Base-by-base conservation (phyloP, 495 filamentous ascomycete species). In the Diplogelasinospora grovesii region DNA sequence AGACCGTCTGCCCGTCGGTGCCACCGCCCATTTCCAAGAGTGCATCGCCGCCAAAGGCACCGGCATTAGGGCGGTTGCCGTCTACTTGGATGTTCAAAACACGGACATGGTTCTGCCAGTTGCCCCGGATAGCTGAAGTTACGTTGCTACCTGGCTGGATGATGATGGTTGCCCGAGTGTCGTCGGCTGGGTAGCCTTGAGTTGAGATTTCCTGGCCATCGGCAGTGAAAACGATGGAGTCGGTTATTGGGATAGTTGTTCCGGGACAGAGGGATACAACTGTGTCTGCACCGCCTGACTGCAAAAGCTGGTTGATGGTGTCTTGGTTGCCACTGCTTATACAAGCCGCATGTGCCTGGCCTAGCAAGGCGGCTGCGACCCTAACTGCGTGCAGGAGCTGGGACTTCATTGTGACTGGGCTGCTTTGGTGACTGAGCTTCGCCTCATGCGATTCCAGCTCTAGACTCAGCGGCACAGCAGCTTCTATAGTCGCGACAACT, bases 61-160 rank as follows among this genome's bases (percentile, higher is more conserved):
- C 46, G 2, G 41, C 41, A 11, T 49, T 50, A 26, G 30, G 48
- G 16, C 43, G 43, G 43, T 47, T 47, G 16, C 48, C 43, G 32
- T 50, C 48, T 1, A 50, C 19, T 16, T 46, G 35, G 10, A 47
- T 16, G 35, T 50, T 50, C 0, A 41, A 37, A 0, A 42, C 30
- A 19, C 22, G 21, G 23, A 39, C 22, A 24, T 27, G 8, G 37
- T 44, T 24, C 10, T 35, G 23, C 20, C 33, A 28, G 19, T 44
- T 44, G 15, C 45, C 45, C 16, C 32, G 22, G 33, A 48, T 43
- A 22, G 45, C 45, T 0, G 39, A 36, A 6, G 39, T 26, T 4
- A 43, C 45, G 15, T 24, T 43, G 22, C 32, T 42, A 16, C 39
- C 39, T 0, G 39, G 31, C 45, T 48, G 39, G 22, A 48, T 38